Conservation (phyloP, 306 rosid genomes). For the Begonia masoniana region DNA sequence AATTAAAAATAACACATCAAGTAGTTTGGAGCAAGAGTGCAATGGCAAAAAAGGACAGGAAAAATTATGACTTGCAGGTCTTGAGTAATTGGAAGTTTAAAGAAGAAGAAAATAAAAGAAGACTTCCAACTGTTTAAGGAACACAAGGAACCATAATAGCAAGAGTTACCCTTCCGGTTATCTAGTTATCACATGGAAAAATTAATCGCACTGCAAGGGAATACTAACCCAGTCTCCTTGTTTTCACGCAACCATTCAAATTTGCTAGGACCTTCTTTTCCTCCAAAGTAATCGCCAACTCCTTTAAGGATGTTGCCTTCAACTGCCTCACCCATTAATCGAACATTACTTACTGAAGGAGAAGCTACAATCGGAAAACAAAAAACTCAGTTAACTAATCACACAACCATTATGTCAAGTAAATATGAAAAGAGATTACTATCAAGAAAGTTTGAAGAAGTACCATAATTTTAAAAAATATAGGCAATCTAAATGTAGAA, state of each 20-base stretch:
- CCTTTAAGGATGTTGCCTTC: conserved; percentile 78
- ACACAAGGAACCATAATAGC: not conserved
- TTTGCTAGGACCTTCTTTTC: conserved; percentile 98
- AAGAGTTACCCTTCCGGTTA: no score
- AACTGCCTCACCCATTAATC: conserved; percentile 66
- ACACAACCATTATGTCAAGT: no score
- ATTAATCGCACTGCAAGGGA: not conserved
- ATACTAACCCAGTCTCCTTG: conserved; percentile 62
- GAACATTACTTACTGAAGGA: conserved; percentile 74
- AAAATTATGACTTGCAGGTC: not conserved
- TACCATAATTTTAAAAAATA: no score
- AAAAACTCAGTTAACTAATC: not conserved
- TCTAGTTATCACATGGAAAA: no score
- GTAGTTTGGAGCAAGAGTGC: no score
- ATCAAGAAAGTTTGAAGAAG: no score
- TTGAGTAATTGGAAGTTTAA: not conserved
- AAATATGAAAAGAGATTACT: no score
- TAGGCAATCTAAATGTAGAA: no score
- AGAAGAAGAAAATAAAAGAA: not conserved
- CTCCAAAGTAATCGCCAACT: conserved; percentile 91
- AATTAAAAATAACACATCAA: no score
- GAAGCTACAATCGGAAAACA: conserved; percentile 45
- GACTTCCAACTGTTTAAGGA: conserved; percentile 8
- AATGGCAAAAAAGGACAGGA: not conserved
- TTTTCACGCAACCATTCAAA: conserved; percentile 84